A percentile compares a stretch with the other conserved stretches of the same genome.
Evolutionary conservation across 805 yeast species (phyloP).

Genomic region (Hanseniaspora meyeri): DNA sequence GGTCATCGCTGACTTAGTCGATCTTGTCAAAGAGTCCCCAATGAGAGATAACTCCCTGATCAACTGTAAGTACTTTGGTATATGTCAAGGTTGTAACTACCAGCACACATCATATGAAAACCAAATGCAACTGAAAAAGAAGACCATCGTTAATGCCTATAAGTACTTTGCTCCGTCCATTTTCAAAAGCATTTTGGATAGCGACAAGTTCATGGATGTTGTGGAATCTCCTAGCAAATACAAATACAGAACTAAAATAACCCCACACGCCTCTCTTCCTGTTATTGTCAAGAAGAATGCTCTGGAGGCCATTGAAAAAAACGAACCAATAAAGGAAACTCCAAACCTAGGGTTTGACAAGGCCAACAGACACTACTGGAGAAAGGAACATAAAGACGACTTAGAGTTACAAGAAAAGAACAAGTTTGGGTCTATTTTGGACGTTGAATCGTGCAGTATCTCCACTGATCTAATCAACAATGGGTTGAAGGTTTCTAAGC

Average conservation of each 20-base stretch:
- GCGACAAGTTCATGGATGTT: conserved; percentile 55
- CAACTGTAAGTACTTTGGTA: conserved; percentile 68
- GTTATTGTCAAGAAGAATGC: background rate
- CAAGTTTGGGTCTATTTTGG: conserved; percentile 43
- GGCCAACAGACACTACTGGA: conserved; percentile 67
- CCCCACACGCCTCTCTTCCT: conserved; percentile 88
- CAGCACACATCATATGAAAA: conserved; percentile 63
- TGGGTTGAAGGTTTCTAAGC: conserved; percentile 63
- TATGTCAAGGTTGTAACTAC: conserved; percentile 90
- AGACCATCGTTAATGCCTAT: conserved; percentile 73
- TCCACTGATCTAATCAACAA: conserved; percentile 69
- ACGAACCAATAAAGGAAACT: conserved; percentile 15
- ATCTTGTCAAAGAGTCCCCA: conserved; percentile 35
- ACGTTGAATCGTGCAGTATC: conserved; percentile 86
- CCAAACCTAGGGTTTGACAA: conserved; percentile 86
- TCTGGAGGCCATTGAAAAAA: conserved; percentile 21
- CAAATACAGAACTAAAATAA: conserved; percentile 78
- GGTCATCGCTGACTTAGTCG: conserved; percentile 62
- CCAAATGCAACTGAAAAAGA: conserved; percentile 60
- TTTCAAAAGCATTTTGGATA: conserved; percentile 28
- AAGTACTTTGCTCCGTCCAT: conserved; percentile 52
- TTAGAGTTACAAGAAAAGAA: conserved; percentile 22
- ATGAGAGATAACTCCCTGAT: conserved; percentile 47
- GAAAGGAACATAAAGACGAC: conserved; percentile 26
- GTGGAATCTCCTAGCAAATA: conserved; percentile 66